Percentiles rank a stretch among this genome's conserved stretches.
Conservation (phyloP, 305 asterid genomes). For the Fraxinus angustifolia region DNA sequence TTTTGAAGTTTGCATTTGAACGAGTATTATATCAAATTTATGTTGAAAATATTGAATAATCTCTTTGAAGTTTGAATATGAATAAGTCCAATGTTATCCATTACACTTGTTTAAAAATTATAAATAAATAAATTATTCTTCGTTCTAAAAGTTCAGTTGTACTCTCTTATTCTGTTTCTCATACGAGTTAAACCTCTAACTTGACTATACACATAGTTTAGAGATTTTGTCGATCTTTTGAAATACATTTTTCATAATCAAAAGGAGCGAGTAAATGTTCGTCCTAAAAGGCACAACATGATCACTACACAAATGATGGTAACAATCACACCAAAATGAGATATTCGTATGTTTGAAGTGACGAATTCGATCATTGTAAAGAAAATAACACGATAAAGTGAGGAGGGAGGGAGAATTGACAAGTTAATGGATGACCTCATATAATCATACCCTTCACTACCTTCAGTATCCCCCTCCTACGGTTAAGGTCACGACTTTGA, state of each 20-base stretch:
- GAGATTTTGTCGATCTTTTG: constrained; percentile 63
- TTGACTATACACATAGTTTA: constrained; percentile 55
- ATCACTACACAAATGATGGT: neutral
- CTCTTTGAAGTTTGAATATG: neutral
- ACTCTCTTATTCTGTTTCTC: constrained; percentile 39
- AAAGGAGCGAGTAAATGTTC: neutral
- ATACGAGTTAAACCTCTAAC: constrained; percentile 27
- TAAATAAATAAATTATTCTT: neutral
- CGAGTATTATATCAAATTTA: neutral
- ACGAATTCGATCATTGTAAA: too few species aligned
- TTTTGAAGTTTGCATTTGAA: neutral
- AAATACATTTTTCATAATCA: constrained; percentile 33
- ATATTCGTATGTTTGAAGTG: neutral
- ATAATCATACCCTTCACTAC: neutral
- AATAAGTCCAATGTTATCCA: neutral
- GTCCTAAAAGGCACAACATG: neutral
- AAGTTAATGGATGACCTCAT: neutral
- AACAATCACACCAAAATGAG: neutral
- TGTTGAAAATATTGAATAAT: neutral
- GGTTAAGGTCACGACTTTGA: neutral
- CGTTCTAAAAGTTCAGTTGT: constrained; percentile 33
- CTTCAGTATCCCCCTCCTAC: neutral
- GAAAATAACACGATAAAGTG: neutral
- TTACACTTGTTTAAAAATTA: constrained; percentile 7
- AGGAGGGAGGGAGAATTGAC: neutral